Base-by-base conservation (phyloP, 768 basidiomycete genomes). In the Tephrocybe sp. region DNA sequence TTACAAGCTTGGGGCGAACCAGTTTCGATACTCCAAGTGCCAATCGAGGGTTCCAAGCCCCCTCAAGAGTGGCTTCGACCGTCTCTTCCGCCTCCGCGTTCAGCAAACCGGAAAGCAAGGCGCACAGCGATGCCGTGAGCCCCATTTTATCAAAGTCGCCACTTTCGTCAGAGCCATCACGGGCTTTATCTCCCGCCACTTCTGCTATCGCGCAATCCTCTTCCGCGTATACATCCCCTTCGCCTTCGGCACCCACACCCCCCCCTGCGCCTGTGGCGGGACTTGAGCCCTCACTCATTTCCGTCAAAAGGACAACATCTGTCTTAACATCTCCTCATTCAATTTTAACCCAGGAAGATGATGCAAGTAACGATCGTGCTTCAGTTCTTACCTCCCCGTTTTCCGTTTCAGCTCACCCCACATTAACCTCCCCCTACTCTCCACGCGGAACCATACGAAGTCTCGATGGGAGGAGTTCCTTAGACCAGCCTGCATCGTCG, bases 341-440 rank as follows among this genome's bases (percentile, higher is more conserved):
- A 12, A 48, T 59, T 24, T 41, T 50, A 26, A 47, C 49, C 22
- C 42, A 44, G 11, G 52, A 53, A 16, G 58, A 59, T 21, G 51
- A 51, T 31, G 43, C 41, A 18, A 9, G 47, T 25, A 25, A 25
- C 9, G 55, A 54, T 43, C 46, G 42, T 12, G 56, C 57, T 22
- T 70, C 69, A 7, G 44, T 69, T 25, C 58, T 69, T n/a, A 68
- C 68, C 25, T 69, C 70, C 15, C 67, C 67, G 35, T 64, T 65
- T 54, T 67, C 69, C 21, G 32, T 52, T 27, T n/a, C 45, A 4
- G 25, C 21, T 27, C 53, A 43, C 8, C 31, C 67, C 12, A 54
- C 64, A 16, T 51, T 72, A 7, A 72, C 67, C 13, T 74, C 72
- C 25, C 73, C 74, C 4, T 67, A 71, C 59, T 75, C 74, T 9